phyloP scores from a whole-genome alignment of 768 basidiomycete species.

The Mycena latifolia region DNA sequence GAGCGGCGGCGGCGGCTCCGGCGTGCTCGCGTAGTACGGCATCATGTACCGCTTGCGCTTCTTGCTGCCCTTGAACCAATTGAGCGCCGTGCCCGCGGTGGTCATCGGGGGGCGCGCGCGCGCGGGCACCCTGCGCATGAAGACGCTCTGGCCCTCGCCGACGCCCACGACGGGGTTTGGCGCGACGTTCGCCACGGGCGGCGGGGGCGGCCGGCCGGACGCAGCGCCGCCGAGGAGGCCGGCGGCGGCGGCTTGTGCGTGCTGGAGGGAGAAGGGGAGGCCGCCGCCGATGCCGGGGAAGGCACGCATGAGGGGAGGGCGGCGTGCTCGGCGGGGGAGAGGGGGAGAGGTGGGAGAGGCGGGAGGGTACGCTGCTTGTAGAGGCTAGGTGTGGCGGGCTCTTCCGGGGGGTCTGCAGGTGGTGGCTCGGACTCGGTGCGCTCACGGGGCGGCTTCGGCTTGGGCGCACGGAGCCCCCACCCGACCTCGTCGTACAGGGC shows the following conservation, averaged over 20 bases:
- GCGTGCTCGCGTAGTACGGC: not conserved
- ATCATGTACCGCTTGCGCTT: not conserved
- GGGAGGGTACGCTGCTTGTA: slow-evolving; percentile 16
- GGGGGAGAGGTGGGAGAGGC: slow-evolving; percentile 9
- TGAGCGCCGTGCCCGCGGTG: not conserved
- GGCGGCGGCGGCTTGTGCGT: not conserved
- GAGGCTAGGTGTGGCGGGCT: not conserved
- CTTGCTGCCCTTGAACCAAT: not conserved
- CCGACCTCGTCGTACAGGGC: not conserved
- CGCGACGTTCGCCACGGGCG: not conserved
- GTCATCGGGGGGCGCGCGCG: not conserved
- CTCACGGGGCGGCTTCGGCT: not conserved
- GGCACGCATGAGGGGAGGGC: slow-evolving; percentile 17
- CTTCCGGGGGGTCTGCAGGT: not conserved
- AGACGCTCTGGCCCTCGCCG: not conserved
- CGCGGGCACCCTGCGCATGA: not conserved
- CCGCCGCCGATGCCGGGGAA: slow-evolving; percentile 22
- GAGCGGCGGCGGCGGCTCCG: not conserved
- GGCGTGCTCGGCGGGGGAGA: slow-evolving; percentile 22
- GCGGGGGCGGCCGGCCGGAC: not conserved
- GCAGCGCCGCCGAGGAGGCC: slow-evolving; percentile 1
- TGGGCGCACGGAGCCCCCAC: slow-evolving; percentile 10
- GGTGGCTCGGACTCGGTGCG: too few relatives aligned
- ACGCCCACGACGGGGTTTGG: not conserved
- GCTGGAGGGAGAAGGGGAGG: slow-evolving; percentile 2